Percentiles rank a stretch among this genome's conserved stretches.
phyloP scores from a whole-genome alignment of 768 basidiomycete species.

The Trametes meyenii region DNA sequence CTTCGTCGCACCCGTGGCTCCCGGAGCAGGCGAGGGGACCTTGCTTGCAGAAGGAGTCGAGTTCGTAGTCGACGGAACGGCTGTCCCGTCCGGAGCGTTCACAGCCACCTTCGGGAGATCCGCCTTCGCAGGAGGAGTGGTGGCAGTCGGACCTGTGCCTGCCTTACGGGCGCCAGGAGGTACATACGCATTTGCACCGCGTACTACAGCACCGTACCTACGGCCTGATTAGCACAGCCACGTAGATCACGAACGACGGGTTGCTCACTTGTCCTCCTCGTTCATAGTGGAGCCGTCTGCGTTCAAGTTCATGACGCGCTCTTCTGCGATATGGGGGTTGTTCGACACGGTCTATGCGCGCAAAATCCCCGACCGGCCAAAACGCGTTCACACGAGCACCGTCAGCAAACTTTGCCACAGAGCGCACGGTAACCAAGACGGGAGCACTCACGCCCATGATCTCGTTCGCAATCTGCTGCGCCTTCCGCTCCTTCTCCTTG shows the following conservation, averaged over 20 bases:
- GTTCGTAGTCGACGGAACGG: conserved; percentile 54
- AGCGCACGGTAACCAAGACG: not conserved
- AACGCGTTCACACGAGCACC: not conserved
- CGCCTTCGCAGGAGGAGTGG: conserved; percentile 37
- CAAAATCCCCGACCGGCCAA: not conserved
- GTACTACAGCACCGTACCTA: conserved; percentile 92
- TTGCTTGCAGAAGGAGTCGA: conserved; percentile 60
- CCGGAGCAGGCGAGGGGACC: conserved; percentile 41
- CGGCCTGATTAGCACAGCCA: conserved; percentile 31
- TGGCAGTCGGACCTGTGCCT: conserved; percentile 22
- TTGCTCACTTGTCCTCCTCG: conserved; percentile 92
- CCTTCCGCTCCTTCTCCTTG: conserved; percentile 86
- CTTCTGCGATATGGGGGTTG: conserved; percentile 90
- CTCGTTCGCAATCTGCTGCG: conserved; percentile 87
- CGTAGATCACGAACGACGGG: conserved; percentile 18
- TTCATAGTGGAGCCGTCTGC: conserved; percentile 76
- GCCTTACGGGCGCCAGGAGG: conserved; percentile 85
- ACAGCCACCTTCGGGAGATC: conserved; percentile 76
- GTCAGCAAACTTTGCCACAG: conserved; percentile 6
- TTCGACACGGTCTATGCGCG: conserved; percentile 54
- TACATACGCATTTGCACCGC: conserved; percentile 87
- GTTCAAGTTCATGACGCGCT: conserved; percentile 61
- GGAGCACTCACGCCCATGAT: conserved; percentile 72
- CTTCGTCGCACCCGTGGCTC: conserved; percentile 7
- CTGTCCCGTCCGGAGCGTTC: conserved; percentile 76